A percentile compares a stretch with the other conserved stretches of the same genome.
Evolutionary conservation across 2,329 filamentous ascomycete genomes (phyloP).

Genomic region (Beauveria pseudobassiana): DNA sequence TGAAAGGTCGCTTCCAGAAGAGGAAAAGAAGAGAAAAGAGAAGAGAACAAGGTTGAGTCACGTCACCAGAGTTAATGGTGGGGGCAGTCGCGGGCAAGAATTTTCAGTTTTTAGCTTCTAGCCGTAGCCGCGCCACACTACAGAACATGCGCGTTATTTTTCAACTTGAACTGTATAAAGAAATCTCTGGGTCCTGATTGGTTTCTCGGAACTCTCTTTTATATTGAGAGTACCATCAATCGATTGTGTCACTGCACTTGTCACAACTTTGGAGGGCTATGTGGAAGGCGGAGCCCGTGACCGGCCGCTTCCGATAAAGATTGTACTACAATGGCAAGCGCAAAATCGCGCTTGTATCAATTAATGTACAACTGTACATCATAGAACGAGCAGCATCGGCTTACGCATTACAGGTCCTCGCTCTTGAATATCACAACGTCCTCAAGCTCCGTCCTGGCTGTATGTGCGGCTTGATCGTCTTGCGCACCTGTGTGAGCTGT

Average conservation of each 20-base stretch:
- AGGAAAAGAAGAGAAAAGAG: conserved; percentile 12
- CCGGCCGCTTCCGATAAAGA: not conserved
- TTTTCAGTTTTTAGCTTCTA: not conserved
- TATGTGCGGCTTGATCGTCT: conserved; percentile 21
- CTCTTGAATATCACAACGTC: conserved; percentile 16
- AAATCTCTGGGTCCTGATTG: too few species aligned
- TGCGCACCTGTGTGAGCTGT: conserved; percentile 38
- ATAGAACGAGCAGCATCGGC: not conserved
- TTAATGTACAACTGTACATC: not conserved
- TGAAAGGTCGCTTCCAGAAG: not conserved
- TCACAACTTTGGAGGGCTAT: not conserved
- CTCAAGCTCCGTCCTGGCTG: conserved; percentile 22
- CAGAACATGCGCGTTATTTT: not conserved
- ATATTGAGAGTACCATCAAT: not conserved
- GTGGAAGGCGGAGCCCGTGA: not conserved
- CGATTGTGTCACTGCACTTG: not conserved
- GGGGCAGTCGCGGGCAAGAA: not conserved
- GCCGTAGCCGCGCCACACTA: not conserved
- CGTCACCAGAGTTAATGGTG: not conserved
- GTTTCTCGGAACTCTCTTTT: too few species aligned
- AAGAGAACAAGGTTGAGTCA: not conserved
- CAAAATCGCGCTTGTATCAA: not conserved
- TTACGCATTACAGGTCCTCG: not conserved
- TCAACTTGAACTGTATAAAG: too few species aligned
- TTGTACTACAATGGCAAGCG: not conserved